A percentile compares a stretch with the other conserved stretches of the same genome.
Conservation (phyloP, 164 flowering plant genomes). For the Tetracentron sinense region DNA sequence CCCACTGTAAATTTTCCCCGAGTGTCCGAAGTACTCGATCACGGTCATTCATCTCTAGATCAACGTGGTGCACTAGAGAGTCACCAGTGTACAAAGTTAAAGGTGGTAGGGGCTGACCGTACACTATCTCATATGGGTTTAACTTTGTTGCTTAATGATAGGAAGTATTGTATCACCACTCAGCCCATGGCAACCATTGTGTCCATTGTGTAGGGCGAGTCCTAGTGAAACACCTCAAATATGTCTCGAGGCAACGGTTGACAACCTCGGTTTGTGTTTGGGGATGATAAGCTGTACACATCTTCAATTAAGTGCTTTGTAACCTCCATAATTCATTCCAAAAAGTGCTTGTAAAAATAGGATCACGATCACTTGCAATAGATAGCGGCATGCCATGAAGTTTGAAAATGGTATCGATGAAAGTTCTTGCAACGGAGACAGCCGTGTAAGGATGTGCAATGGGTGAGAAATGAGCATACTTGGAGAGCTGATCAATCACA, state of each 20-base stretch:
- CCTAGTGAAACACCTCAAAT: not conserved
- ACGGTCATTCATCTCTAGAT: no score
- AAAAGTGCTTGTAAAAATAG: conserved; percentile 8
- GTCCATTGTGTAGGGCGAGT: not conserved
- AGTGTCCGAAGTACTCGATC: no score
- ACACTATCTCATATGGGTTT: conserved; percentile 8
- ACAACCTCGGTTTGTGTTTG: no score
- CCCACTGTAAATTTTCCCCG: no score
- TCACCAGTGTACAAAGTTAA: no score
- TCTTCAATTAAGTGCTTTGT: not conserved
- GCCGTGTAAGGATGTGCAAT: conserved; percentile 15
- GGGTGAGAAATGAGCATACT: conserved; percentile 12
- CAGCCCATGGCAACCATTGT: conserved; percentile 9
- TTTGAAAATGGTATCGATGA: conserved; percentile 3
- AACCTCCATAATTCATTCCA: conserved; percentile 13
- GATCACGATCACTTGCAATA: conserved; percentile 10
- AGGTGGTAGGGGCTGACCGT: conserved; percentile 7
- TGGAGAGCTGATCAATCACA: conserved; percentile 13
- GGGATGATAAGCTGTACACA: conserved; percentile 13
- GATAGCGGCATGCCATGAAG: conserved; percentile 6
- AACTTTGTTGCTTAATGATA: not conserved
- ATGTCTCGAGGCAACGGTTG: not conserved
- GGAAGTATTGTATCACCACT: conserved; percentile 14
- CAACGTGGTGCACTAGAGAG: no score
- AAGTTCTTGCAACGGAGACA: not conserved